Evolutionary conservation across 2,329 filamentous ascomycete genomes (phyloP).

Genomic region (Penicillium hesseltinei): DNA sequence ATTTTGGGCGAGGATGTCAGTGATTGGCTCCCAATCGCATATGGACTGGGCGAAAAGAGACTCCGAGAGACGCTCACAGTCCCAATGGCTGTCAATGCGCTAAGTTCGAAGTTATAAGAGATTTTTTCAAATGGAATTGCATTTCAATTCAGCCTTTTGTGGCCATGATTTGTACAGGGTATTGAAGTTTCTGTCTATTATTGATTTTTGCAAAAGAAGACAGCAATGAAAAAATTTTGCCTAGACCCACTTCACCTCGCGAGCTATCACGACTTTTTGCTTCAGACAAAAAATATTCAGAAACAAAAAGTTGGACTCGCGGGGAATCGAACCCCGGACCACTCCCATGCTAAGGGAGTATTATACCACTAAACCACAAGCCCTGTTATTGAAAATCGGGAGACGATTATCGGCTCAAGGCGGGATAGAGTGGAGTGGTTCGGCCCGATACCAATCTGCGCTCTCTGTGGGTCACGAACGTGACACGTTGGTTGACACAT

Average conservation of each 20-base stretch:
- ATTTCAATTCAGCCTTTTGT: not conserved
- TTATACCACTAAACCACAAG: constrained; percentile 51
- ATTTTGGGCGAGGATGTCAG: constrained; percentile 28
- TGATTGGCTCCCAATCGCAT: constrained; percentile 29
- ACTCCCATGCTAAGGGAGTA: constrained; percentile 50
- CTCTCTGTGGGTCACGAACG: not conserved
- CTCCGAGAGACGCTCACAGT: constrained; percentile 16
- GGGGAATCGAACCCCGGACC: constrained; percentile 52
- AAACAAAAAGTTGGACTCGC: constrained; percentile 41
- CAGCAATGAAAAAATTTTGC: not conserved
- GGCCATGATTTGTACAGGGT: constrained; percentile 1
- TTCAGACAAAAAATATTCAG: not conserved
- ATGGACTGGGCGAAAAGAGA: constrained; percentile 20
- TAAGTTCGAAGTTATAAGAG: constrained; percentile 12
- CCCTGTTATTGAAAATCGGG: constrained; percentile 17
- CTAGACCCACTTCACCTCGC: not conserved
- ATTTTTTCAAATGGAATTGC: not conserved
- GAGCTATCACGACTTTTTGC: not conserved
- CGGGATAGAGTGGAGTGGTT: constrained; percentile 3
- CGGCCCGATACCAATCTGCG: constrained; percentile 2
- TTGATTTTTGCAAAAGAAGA: not conserved
- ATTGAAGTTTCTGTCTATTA: constrained; percentile 2
- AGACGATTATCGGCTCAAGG: constrained; percentile 1
- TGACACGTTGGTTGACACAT: constrained; percentile 10
- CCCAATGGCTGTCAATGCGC: constrained; percentile 12